Evolutionary conservation across 768 basidiomycete species (phyloP).

Genomic region (Tricholoma bakamatsutake): DNA sequence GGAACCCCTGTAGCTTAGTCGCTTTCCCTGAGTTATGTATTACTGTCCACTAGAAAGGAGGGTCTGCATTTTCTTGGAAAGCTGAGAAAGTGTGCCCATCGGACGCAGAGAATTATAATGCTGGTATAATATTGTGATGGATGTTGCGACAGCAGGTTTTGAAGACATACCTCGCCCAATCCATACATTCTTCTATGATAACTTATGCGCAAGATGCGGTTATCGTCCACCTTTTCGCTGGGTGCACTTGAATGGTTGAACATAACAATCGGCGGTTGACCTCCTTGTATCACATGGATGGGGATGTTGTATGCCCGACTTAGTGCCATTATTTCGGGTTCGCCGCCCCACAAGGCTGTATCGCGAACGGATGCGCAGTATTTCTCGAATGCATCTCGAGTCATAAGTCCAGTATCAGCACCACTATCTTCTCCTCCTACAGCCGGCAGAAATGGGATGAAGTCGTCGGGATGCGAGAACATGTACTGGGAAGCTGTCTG

Average conservation of each 20-base stretch:
- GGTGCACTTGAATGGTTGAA: conserved; percentile 53
- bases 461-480: conserved; percentile 76
- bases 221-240: conserved; percentile 21
- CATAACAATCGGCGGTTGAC: conserved; percentile 74
- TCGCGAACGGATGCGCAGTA: conserved; percentile 78
- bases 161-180: conserved; percentile 76
- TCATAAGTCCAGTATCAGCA: conserved; percentile 68
- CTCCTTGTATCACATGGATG: conserved; percentile 87
- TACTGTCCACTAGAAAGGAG: conserved; percentile 17
- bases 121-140: conserved; percentile 31
- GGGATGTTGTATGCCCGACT: conserved; percentile 75
- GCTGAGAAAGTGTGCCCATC: conserved; percentile 24
- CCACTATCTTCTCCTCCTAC: conserved; percentile 63
- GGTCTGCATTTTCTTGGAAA: conserved; percentile 22
- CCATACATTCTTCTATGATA: conserved; percentile 95
- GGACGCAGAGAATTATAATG: conserved; percentile 87
- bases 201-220: conserved; percentile 63
- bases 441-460: conserved; percentile 87
- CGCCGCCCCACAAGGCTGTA: conserved; percentile 95
- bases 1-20: neutral
- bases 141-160: neutral
- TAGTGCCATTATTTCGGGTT: conserved; percentile 92
- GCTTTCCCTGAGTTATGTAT: conserved; percentile 8
- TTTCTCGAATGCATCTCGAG: conserved; percentile 48
- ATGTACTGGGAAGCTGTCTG: conserved; percentile 77